Evolutionary conservation across 2,329 filamentous ascomycete species (phyloP), one percentile per base, ranked within the genome.

Genomic region (Aplosporella prunicola): DNA sequence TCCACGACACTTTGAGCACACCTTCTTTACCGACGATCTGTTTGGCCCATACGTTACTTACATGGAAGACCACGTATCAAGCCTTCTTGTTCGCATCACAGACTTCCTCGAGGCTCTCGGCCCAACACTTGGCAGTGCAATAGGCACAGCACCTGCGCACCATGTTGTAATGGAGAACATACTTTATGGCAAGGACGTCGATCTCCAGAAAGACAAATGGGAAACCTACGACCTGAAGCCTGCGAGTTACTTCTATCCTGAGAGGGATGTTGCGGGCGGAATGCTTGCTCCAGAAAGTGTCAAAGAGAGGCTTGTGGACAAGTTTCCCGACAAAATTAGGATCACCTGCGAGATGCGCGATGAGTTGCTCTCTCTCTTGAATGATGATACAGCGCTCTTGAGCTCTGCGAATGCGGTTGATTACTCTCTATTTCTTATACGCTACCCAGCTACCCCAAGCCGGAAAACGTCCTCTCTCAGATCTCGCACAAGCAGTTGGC

Each of bases 101-200:
- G 79, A 86, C 53, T 75, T 85, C 41, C 63, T 84, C 0, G 69
- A 74, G 35, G 68, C 70, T 0, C 66, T 70, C 0, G 66, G 69
- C 8, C 47, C 57, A 0, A 75, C 76, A 0, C 50, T 86, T 1
- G 81, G 80, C 1, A 68, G 71, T 1, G 47, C 76, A 0, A 46
- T 83, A 0, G 70, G 77, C 4, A 58, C 70, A 1, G 74, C 78
- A 0, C 80, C 82, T 0, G 75, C 74, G 1, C 80, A 84, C 46
- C 80, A 85, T 50, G 80, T 86, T 42, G 67, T 86, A 49, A 86
- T 86, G 82, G 81, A 85, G 54, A 86, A 86, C 51, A 65, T 83
- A 2, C 62, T 84, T 16, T 74, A 72, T 43, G 80, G 80, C 2
- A 69, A 75, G 44, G 62, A 50, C 3, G 53, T 65, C 10, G 57